phyloP scores from a whole-genome alignment of 345 rosid genomes.

The Syzygium oleosum region DNA sequence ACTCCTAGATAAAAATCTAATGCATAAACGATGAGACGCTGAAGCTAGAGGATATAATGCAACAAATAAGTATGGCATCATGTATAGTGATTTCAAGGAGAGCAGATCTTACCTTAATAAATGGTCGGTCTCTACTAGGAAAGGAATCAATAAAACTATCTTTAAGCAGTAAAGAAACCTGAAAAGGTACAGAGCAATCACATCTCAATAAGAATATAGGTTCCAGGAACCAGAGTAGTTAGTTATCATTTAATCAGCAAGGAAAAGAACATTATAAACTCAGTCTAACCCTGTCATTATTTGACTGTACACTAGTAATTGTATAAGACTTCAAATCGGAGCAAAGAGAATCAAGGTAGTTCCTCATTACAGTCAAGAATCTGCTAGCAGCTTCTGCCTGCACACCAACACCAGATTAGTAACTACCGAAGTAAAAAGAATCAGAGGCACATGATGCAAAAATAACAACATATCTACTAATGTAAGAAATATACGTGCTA shows the following conservation, averaged over 20 bases:
- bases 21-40: not conserved
- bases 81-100: not conserved
- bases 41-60: not conserved
- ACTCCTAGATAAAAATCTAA: not conserved
- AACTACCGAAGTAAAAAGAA: not conserved
- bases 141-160: slow-evolving; percentile 94
- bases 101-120: slow-evolving; percentile 52
- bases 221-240: not conserved
- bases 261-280: slow-evolving; percentile 1
- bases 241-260: not conserved
- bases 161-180: slow-evolving; percentile 92
- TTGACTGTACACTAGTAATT: slow-evolving; percentile 91
- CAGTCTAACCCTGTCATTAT: slow-evolving; percentile 72
- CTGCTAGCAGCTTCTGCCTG: slow-evolving; percentile 62
- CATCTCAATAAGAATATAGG: not conserved
- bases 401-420: not conserved
- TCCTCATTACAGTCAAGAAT: slow-evolving; percentile 68
- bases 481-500: not conserved
- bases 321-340: slow-evolving; percentile 72
- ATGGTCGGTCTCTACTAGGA: slow-evolving; percentile 62
- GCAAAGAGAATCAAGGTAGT: slow-evolving; percentile 82
- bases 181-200: slow-evolving; percentile 9
- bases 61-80: not conserved
- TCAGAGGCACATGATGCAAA: not conserved
- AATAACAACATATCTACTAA: not conserved